Conservation (phyloP, 148 eudicot genomes). For the Rhododendron ferrugineum region DNA sequence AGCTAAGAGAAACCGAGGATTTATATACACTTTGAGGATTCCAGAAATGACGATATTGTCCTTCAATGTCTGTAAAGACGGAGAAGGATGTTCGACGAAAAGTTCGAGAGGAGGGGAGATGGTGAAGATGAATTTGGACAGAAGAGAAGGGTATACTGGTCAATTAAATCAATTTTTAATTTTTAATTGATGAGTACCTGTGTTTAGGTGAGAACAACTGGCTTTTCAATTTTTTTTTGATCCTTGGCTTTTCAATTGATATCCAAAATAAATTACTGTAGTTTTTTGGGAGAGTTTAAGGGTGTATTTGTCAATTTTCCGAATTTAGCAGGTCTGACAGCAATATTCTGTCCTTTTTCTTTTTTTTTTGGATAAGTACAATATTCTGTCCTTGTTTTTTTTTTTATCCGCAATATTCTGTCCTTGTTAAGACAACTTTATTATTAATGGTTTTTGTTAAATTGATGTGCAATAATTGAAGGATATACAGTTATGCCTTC, state of each 20-base stretch:
- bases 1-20: background rate
- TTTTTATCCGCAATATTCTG: background rate
- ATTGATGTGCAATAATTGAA: background rate
- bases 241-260: too few species aligned
- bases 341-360: background rate
- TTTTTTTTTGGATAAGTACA: background rate
- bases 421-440: background rate
- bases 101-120: background rate
- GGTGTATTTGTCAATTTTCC: background rate
- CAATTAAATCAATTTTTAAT: background rate
- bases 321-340: background rate
- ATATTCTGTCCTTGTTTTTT: background rate
- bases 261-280: too few species aligned
- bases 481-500: background rate
- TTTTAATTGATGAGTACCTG: background rate
- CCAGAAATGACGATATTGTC: constrained; percentile 20
- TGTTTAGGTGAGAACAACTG: background rate
- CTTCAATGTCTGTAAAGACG: background rate
- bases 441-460: background rate
- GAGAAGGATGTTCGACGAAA: background rate
- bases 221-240: background rate
- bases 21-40: background rate
- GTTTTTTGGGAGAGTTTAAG: background rate
- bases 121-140: background rate
- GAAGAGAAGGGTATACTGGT: background rate